Base-by-base conservation (phyloP, 2,329 filamentous ascomycete species). In the Claviceps sorghi region DNA sequence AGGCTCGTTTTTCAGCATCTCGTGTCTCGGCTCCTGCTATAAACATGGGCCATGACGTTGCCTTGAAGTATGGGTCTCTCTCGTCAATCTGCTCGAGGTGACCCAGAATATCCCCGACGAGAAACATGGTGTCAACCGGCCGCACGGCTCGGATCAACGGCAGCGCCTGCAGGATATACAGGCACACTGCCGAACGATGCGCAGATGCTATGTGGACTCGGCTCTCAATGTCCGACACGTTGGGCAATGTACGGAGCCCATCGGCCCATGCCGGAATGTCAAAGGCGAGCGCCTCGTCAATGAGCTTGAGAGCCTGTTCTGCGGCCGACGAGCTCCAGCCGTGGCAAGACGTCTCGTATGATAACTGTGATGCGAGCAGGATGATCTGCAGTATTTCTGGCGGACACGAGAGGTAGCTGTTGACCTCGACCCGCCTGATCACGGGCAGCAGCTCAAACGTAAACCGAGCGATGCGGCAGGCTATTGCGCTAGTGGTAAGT, bases 41-140 rank as follows among this genome's bases (percentile, higher is more conserved):
- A 56, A 80, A 80, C 0, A 76, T 68, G 1, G 78, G 76, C 77
- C 77, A 81, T n/a, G 74, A 74, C 2, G 76, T 78, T 8, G 74
- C 78, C 60, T 79, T 80, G 66, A 78, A 80, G 43, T 79, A 69
- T 7, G 72, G 69, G 58, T 78, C 75, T 2, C 67, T 62, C 21
- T 71, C 68, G 30, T 66, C 67, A 38, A 81, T 69, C 51, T 68
- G 65, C 6, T 70, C 72, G 26, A 80, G 66, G 54, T 79, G 72
- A n/a, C 64, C 58, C 2, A 79, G 64, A 40, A 78, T 75, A 36
- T 77, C 75, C 26, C 67, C 60, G 4, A 75, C 72, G 2, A 80
- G 68, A 9, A 72, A 59, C 46, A 69, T 61, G 22, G 69, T 69
- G 45, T 72, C 69, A 30, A 76, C 65, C 2, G 61, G 58, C 29